Evolutionary conservation across 2,329 filamentous ascomycete genomes (phyloP), one percentile per base, ranked within the genome.

Genomic region (Fusarium subtropicale): DNA sequence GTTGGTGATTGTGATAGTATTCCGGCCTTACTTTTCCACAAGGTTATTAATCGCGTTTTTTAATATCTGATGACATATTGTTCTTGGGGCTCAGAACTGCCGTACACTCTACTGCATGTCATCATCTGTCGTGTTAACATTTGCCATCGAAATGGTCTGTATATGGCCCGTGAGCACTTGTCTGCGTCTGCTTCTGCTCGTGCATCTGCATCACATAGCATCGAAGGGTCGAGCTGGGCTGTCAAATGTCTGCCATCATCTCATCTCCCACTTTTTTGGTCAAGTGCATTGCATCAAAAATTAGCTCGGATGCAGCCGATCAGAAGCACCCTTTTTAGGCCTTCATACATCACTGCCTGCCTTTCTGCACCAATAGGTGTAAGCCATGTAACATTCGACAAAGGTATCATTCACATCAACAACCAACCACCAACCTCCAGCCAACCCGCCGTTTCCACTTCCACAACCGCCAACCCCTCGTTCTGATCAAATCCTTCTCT

Each of bases 231-330:
- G 63, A 57, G 60, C 56, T 55, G 39, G 24, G 20, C 24, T 48
- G 31, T 47, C 44, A 42, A 28, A 36, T 48, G 42, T 36, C 22
- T 48, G 24, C 44, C 44, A 64, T 54, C 59, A 47, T 47, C 50
- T 48, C 42, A 50, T 56, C 55, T 61, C 46, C 48, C 67, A 60
- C 59, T 71, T 68, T 67, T 44, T 20, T 31, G 24, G 36, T 38
- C 41, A 53, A 56, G n/a, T 53, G 50, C 53, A 68, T 36, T 47
- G 41, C 22, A 63, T 47, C 58, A 22, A 33, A 56, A 26, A 31
- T 56, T 63, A 59, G 69, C 56, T 73, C 71, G 71, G 71, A 60
- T 70, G 60, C 51, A 62, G 56, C 71, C 71, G 71, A 73, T 74
- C 71, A 72, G 56, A 63, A 48, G 57, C 63, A 68, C 57, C 44